phyloP scores from a whole-genome alignment of 2,329 filamentous ascomycete genomes.

The Hypoxylon sp. region DNA sequence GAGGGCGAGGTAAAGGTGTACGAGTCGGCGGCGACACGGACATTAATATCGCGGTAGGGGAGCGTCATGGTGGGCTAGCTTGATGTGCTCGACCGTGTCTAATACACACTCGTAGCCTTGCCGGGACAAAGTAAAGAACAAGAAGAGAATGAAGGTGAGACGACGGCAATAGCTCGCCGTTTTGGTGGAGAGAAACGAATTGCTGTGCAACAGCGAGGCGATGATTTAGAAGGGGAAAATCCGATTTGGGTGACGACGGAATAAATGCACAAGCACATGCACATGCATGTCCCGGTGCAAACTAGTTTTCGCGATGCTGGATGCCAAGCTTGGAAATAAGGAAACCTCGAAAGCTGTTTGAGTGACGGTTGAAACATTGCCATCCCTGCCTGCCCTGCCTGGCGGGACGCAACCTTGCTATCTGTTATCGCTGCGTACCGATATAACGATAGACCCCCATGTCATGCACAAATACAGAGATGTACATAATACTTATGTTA shows the following conservation, averaged over 20 bases:
- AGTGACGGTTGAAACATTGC: conserved; percentile 1
- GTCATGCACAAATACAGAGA: background rate
- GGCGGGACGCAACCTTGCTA: background rate
- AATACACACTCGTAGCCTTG: conserved; percentile 31
- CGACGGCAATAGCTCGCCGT: conserved; percentile 18
- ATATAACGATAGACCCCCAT: background rate
- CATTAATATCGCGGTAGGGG: conserved; percentile 96
- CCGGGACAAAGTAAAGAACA: background rate
- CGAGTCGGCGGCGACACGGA: conserved; percentile 88
- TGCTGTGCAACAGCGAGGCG: background rate
- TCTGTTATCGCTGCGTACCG: background rate
- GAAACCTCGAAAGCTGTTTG: background rate
- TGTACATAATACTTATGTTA: too few relatives aligned
- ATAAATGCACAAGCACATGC: background rate
- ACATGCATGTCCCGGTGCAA: conserved; percentile 22
- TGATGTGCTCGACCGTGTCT: conserved; percentile 29
- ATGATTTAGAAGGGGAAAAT: background rate
- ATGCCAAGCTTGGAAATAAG: conserved; percentile 6
- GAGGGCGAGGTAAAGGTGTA: conserved; percentile 98
- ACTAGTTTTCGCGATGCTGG: conserved; percentile 8
- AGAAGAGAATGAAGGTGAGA: conserved; percentile 22
- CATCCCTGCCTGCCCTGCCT: background rate
- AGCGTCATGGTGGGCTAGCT: conserved; percentile 49
- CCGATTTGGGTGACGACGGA: background rate
- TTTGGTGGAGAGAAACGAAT: conserved; percentile 14